Percentiles rank a stretch among this genome's conserved stretches.
Conservation (phyloP, 371 early-diverging fungal species). For the Lichtheimia corymbifera region DNA sequence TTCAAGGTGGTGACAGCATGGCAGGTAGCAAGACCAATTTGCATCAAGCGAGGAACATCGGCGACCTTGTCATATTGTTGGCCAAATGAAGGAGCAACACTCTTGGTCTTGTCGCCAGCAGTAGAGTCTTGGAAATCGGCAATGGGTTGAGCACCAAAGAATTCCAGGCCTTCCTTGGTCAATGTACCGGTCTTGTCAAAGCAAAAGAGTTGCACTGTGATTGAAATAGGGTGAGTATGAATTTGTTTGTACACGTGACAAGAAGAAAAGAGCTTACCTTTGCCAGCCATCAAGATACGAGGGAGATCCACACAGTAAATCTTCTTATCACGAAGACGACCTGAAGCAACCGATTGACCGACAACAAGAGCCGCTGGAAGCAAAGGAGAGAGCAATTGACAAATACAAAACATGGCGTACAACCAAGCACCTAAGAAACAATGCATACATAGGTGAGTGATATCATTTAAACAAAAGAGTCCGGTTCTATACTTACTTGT, state of each 20-base stretch:
- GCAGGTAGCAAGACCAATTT: constrained; percentile 70
- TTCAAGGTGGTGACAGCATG: constrained; percentile 75
- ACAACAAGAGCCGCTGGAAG: constrained; percentile 74
- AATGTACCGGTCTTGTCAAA: constrained; percentile 90
- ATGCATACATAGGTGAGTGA: constrained; percentile 34
- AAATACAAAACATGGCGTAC: constrained; percentile 66
- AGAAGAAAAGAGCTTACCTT: background rate
- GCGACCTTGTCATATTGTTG: background rate
- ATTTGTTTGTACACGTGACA: constrained; percentile 59
- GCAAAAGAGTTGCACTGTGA: constrained; percentile 73
- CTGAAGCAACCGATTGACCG: constrained; percentile 70
- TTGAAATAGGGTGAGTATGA: too few relatives aligned
- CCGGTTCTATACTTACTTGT: constrained; percentile 19
- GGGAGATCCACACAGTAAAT: constrained; percentile 73
- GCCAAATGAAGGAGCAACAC: constrained; percentile 5
- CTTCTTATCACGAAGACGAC: constrained; percentile 58
- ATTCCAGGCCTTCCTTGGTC: constrained; percentile 77
- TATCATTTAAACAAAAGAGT: background rate
- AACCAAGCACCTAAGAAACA: constrained; percentile 29
- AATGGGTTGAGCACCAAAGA: constrained; percentile 43
- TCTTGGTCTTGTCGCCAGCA: background rate
- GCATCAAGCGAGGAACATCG: constrained; percentile 20
- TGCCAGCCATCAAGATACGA: constrained; percentile 55
- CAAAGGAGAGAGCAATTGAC: constrained; percentile 66
- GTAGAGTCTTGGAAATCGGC: background rate